Conservation (phyloP, 2,329 filamentous ascomycete species). For the Colletotrichum cuscutae region DNA sequence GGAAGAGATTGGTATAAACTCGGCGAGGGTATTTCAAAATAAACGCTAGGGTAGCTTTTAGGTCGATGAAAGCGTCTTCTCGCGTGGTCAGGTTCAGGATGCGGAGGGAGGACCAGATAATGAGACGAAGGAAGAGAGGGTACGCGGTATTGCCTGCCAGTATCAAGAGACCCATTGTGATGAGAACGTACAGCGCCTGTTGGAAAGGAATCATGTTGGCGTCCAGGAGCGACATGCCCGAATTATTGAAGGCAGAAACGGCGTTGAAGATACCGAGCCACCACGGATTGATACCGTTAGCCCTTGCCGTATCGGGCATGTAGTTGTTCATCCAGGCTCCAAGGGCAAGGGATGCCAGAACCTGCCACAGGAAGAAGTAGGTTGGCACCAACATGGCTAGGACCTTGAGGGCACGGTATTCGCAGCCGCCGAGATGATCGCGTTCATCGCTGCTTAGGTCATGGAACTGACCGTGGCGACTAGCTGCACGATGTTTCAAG, state of each 20-base stretch:
- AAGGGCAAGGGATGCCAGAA: slow-evolving; percentile 67
- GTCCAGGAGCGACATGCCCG: slow-evolving; percentile 75
- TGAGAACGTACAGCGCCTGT: slow-evolving; percentile 59
- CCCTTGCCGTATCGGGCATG: slow-evolving; percentile 56
- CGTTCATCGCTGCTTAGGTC: slow-evolving; percentile 63
- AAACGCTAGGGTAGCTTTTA: slow-evolving; percentile 63
- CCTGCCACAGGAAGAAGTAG: slow-evolving; percentile 70
- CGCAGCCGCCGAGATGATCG: slow-evolving; percentile 68
- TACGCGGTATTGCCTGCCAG: slow-evolving; percentile 75
- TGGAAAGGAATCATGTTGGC: slow-evolving; percentile 73
- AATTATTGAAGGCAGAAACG: slow-evolving; percentile 76
- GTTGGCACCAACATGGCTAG: slow-evolving; percentile 68
- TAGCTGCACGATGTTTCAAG: slow-evolving; percentile 50
- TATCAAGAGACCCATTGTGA: slow-evolving; percentile 66
- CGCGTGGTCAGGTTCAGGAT: slow-evolving; percentile 51
- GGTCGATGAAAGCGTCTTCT: slow-evolving; percentile 47
- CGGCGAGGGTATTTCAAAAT: slow-evolving; percentile 66
- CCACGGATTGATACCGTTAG: slow-evolving; percentile 72
- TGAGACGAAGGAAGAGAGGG: slow-evolving; percentile 70
- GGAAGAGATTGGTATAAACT: slow-evolving; percentile 74
- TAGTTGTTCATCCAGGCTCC: slow-evolving; percentile 70
- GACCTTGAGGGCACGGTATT: slow-evolving; percentile 71
- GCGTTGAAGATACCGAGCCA: slow-evolving; percentile 77
- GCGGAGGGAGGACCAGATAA: slow-evolving; percentile 63
- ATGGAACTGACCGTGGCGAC: slow-evolving; percentile 65